A percentile compares a stretch with the other conserved stretches of the same genome.
Conservation (phyloP, 2,329 filamentous ascomycete species). For the Emericellopsis cladophorae region DNA sequence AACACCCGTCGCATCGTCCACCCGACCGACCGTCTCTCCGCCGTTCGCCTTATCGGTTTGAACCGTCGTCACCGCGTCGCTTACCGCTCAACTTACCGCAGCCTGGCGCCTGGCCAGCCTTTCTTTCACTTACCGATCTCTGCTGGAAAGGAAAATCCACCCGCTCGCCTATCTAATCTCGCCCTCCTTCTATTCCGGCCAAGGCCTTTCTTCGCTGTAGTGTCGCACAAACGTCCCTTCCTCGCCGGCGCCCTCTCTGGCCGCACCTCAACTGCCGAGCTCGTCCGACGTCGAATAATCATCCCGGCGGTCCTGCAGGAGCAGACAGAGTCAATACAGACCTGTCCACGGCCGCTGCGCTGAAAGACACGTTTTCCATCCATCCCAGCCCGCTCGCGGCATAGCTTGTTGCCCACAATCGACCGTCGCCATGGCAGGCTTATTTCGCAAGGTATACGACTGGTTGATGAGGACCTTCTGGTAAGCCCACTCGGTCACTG, state of each 20-base stretch:
- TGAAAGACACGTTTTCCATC: no score
- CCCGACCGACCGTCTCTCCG: neutral
- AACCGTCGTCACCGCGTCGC: neutral
- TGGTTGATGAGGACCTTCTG: slow-evolving; percentile 97
- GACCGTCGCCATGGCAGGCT: slow-evolving; percentile 57
- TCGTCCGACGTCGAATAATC: no score
- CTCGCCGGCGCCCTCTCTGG: neutral
- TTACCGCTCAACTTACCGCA: slow-evolving; percentile 2
- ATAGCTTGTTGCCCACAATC: no score
- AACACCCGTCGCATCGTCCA: neutral
- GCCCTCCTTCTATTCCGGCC: no score
- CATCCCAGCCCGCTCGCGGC: no score
- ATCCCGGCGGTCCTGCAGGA: no score
- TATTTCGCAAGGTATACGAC: slow-evolving; percentile 94
- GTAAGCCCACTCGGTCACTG: slow-evolving; percentile 42
- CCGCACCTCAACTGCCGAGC: no score
- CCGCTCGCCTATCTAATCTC: no score
- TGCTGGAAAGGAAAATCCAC: neutral
- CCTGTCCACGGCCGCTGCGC: no score
- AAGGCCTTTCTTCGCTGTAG: neutral
- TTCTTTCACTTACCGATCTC: neutral
- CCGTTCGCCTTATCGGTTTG: neutral
- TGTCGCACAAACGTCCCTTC: neutral
- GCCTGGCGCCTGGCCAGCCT: no score
- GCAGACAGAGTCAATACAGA: no score